Conservation (phyloP, 495 filamentous ascomycete species). For the Tuber aestivum region DNA sequence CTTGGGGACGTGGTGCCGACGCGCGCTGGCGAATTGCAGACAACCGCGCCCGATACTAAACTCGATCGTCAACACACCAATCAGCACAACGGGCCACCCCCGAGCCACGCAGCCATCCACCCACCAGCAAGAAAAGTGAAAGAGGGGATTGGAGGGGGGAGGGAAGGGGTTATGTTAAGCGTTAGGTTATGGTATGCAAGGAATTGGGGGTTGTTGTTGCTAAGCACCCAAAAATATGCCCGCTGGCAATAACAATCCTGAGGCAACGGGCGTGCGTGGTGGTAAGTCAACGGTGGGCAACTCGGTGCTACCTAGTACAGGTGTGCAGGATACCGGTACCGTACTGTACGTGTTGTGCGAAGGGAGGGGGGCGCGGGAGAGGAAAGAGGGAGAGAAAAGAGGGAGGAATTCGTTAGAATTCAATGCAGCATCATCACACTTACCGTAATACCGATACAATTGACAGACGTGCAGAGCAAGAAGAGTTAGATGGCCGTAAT, state of each 20-base stretch:
- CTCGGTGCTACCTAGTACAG: no score
- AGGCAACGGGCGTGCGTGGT: not conserved
- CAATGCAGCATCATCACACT: not conserved
- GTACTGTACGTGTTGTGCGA: not conserved
- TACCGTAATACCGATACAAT: not conserved
- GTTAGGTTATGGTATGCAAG: not conserved
- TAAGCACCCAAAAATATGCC: not conserved
- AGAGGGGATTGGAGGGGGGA: not conserved
- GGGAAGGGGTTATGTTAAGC: not conserved
- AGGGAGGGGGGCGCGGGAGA: not conserved
- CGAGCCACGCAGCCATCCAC: not conserved
- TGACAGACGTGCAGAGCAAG: not conserved
- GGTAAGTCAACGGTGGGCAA: not conserved
- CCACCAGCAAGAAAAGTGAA: not conserved
- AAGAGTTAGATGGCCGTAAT: not conserved
- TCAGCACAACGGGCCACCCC: not conserved
- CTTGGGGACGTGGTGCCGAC: slow-evolving; percentile 1
- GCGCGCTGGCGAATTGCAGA: slow-evolving; percentile 10
- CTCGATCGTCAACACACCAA: slow-evolving; percentile 29
- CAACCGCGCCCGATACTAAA: slow-evolving; percentile 21
- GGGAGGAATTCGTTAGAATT: not conserved
- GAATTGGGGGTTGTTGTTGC: not conserved
- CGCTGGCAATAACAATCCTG: not conserved
- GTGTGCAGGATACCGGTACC: no score
- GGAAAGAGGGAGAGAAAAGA: not conserved